Percentiles rank a stretch among this genome's conserved stretches.
Evolutionary conservation across 106 monocot genomes (phyloP).

Genomic region (Dioscorea zingiberensis): DNA sequence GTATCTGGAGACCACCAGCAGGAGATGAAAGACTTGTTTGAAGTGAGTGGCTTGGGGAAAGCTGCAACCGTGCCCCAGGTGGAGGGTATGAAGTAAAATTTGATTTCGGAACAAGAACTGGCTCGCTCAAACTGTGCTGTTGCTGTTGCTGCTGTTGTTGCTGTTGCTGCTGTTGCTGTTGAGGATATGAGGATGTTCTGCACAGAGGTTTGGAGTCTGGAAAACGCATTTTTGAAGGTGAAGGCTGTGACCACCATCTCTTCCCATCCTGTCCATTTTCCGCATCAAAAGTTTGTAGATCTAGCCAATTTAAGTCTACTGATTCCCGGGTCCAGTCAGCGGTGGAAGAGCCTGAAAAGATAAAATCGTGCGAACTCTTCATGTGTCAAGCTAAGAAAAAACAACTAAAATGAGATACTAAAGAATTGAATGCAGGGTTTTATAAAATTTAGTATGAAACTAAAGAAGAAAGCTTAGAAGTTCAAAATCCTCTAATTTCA

Average conservation of each 20-base stretch:
- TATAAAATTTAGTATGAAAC: too few species aligned
- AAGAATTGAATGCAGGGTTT: too few species aligned
- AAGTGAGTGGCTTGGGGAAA: conserved; percentile 23
- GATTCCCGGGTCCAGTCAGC: conserved; percentile 41
- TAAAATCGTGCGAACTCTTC: neutral
- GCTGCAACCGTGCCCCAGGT: conserved; percentile 32
- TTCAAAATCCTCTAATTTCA: too few species aligned
- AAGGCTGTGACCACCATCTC: conserved; percentile 37
- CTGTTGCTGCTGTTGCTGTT: conserved; percentile 15
- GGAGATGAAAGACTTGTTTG: conserved; percentile 38
- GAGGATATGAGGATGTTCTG: conserved; percentile 57
- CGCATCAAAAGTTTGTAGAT: conserved; percentile 28
- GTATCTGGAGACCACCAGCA: conserved; percentile 21
- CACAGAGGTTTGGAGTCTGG: conserved; percentile 30
- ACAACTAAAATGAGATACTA: too few species aligned
- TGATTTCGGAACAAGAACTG: conserved; percentile 29
- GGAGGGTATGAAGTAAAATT: conserved; percentile 53
- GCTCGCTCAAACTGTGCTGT: conserved; percentile 12
- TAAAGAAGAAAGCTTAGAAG: too few species aligned
- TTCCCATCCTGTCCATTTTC: conserved; percentile 33
- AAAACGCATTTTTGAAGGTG: conserved; percentile 12
- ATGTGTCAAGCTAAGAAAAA: too few species aligned
- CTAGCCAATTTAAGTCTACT: conserved; percentile 26
- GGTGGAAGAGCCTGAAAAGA: conserved; percentile 25
- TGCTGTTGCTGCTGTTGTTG: conserved; percentile 22